phyloP scores from a whole-genome alignment of 768 basidiomycete species.

The Amanita rubescens region DNA sequence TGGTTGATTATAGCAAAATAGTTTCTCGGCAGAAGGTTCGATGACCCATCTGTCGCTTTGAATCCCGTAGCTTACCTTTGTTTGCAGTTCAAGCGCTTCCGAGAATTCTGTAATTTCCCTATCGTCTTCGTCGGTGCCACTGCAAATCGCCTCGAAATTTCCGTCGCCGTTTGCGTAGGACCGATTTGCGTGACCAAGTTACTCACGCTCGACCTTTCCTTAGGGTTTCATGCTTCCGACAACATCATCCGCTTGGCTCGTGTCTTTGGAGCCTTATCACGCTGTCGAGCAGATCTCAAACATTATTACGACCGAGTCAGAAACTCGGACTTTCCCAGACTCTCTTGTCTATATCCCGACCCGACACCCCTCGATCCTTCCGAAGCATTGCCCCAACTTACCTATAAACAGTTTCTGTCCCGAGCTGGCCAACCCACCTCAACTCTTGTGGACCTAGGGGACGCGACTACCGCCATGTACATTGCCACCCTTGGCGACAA shows the following conservation, averaged over 20 bases:
- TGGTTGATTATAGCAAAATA: constrained; percentile 14
- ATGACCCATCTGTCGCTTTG: constrained; percentile 5
- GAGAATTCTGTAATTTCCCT: constrained; percentile 13
- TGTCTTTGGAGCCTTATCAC: constrained; percentile 11
- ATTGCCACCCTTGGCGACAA: constrained; percentile 12
- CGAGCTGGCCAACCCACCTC: constrained; percentile 8
- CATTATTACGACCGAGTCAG: constrained; percentile 11
- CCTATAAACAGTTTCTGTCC: constrained; percentile 9
- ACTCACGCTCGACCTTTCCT: constrained; percentile 11
- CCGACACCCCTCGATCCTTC: constrained; percentile 8
- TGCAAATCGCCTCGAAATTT: constrained; percentile 14
- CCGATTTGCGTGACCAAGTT: constrained; percentile 11
- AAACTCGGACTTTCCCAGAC: constrained; percentile 2
- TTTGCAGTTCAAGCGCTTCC: constrained; percentile 13
- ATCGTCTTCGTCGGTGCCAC: constrained; percentile 12
- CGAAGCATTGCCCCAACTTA: constrained; percentile 10
- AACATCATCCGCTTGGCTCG: constrained; percentile 13
- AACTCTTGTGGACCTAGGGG: constrained; percentile 4
- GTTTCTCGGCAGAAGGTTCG: constrained; percentile 11
- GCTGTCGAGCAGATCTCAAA: constrained; percentile 3
- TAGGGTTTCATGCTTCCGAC: constrained; percentile 13
- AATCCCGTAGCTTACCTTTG: neutral
- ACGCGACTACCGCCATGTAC: constrained; percentile 13
- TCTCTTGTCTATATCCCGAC: constrained; percentile 12
- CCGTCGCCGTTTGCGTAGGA: constrained; percentile 13